These are phyloP conservation scores for Westerdykella sp. DNA, from an alignment of 2,329 filamentous ascomycete genomes.

Conservation along the genomic window DNA sequence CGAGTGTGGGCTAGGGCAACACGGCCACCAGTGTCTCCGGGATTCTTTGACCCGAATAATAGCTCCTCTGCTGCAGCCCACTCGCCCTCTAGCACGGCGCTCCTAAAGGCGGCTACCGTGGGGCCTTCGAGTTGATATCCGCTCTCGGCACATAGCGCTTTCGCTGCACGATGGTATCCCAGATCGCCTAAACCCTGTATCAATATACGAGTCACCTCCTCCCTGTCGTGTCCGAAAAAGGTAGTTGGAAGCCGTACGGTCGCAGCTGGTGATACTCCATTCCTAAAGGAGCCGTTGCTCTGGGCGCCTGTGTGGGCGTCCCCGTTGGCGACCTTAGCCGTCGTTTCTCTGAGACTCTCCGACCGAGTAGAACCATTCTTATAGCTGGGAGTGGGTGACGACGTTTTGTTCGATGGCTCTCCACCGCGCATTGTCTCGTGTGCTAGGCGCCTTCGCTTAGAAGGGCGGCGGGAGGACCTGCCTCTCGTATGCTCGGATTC, in stretches of 20 bases:
- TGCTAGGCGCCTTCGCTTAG: constrained; percentile 40
- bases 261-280: constrained; percentile 33
- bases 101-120: constrained; percentile 78
- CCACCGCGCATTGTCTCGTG: constrained; percentile 40
- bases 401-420: constrained; percentile 36
- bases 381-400: constrained; percentile 32
- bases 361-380: constrained; percentile 38
- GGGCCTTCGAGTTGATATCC: constrained; percentile 81
- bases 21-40: constrained; percentile 41
- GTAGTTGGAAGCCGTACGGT: constrained; percentile 33
- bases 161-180: constrained; percentile 74
- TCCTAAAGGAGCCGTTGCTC: constrained; percentile 41
- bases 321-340: constrained; percentile 38
- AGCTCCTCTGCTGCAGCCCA: constrained; percentile 84
- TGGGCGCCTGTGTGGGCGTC: constrained; percentile 35
- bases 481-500: constrained; percentile 16
- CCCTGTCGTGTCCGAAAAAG: constrained; percentile 82
- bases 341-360: constrained; percentile 25
- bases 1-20: constrained; percentile 31
- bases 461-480: constrained; percentile 31
- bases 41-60: constrained; percentile 52
- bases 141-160: constrained; percentile 70
- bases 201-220: constrained; percentile 86
- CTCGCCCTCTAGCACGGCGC: constrained; percentile 68
- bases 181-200: constrained; percentile 87